Base-by-base conservation (phyloP, 352 stramenopile genomes). In the Globisporangium middletonii region DNA sequence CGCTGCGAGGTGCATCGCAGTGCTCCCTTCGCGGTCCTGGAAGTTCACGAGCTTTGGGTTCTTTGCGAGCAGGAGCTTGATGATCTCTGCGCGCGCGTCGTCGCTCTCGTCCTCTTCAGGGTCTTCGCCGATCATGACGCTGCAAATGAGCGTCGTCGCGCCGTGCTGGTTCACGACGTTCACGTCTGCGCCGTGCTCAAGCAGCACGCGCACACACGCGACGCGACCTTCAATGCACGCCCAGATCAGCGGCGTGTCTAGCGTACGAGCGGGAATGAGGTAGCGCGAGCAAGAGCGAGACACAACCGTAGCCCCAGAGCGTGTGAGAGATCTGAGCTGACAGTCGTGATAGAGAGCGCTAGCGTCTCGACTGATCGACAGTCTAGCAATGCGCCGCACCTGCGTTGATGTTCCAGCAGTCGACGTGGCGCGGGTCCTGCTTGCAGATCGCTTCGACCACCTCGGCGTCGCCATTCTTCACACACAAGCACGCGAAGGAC, bases 71-170 rank as follows among this genome's bases (percentile, higher is more conserved):
- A 93, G 60, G 66, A 90, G 57, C 1, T 49, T 58, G 30, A 93
- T 41, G 41, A 93, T 91, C 57, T 83, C 62, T 5, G 77, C 68
- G 23, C 83, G 77, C 44, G 65, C 62, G 16, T 77, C 64, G 48
- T 84, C 73, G 23, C 63, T 78, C 35, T 73, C 69, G 35, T 81
- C 72, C 23, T 85, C 68, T 19, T 90, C 73, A 7, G 71, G 61
- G 35, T 93, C 80, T 44, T 91, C 83, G 44, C 83, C 79, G 19
- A 93, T 75, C 80, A 93, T 91, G 16, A 87, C 81, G 0, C 80
- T 73, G 46, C 83, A 93, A 44, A 93, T 75, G 48, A 93, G 55
- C 30, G 78, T 78, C 27, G 81, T 85, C 35, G 82, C 80, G 19
- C 75, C 81, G 59, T 76, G 82, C 51, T 90, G 79, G 55, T 87